Base-by-base conservation (phyloP, 805 yeast species). In the Torulaspora delbrueckii region DNA sequence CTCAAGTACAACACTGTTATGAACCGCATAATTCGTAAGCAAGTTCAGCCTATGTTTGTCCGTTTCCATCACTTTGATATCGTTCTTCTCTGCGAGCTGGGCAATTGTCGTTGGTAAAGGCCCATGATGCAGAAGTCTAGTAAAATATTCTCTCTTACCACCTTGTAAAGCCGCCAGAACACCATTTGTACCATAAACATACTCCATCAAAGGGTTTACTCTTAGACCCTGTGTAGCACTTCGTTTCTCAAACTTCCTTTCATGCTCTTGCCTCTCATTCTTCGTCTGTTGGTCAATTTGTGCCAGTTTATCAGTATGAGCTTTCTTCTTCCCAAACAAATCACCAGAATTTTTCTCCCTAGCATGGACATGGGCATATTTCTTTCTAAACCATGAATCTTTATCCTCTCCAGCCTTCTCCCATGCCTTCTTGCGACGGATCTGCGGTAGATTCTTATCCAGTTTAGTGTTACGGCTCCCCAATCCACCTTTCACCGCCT, bases 1-100 rank as follows among this genome's bases (percentile, higher is more conserved):
- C 57, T 84, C 87, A 40, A 86, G 59, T 1, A 85, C 91, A 23
- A 80, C 73, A 13, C 91, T 91, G 63, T 89, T 88, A 66, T 88
- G 96, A 9, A 85, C 86, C 5, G 81, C 90, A 54, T 81, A 77
- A 24, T 76, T 71, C 19, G 88, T 74, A 55, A 86, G 60, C 5
- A 69, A 60, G 55, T 85, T 82, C 54, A 88, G 64, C 25, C 77
- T 81, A 52, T 77, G 78, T 52, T 65, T 62, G 32, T 58, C 59
- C 9, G 54, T 51, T 32, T 40, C 50, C 27, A 52, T 58, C 18
- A 43, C 52, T 57, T 47, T 46, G 35, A 57, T 48, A 43, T 55
- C 53, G 43, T 42, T 47, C 23, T 70, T 66, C 33, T 71, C 63
- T 2, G 85, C 84, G 30, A 78, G 58, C 14, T 57, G 55, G 14